Percentiles rank a stretch among this genome's conserved stretches.
Evolutionary conservation across 2,329 filamentous ascomycete genomes (phyloP).

Genomic region (Pleoardoris graminearum): DNA sequence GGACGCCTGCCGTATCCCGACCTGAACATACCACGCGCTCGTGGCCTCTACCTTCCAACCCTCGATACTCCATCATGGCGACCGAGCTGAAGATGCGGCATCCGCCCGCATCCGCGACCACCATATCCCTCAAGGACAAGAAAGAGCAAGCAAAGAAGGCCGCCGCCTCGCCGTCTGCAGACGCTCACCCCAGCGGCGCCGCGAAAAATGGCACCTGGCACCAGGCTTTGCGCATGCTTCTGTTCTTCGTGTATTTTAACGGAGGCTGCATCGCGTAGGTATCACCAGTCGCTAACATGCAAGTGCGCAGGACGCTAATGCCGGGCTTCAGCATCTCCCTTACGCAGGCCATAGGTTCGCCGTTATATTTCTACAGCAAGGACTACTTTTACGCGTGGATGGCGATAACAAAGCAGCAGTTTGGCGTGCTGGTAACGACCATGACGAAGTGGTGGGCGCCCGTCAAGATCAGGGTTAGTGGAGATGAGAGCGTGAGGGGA

Average conservation of each 20-base stretch:
- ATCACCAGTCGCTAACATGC: constrained; percentile 14
- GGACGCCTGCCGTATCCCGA: constrained; percentile 15
- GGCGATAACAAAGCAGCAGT: constrained; percentile 82
- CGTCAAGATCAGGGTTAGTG: constrained; percentile 77
- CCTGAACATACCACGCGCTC: not conserved
- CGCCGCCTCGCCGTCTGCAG: constrained; percentile 9
- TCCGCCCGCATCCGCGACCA: constrained; percentile 31
- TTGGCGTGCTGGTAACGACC: constrained; percentile 73
- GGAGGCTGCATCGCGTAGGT: constrained; percentile 47
- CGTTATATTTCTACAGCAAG: constrained; percentile 73
- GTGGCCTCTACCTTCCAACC: constrained; percentile 1
- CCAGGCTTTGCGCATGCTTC: constrained; percentile 50
- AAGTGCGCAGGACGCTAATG: constrained; percentile 26
- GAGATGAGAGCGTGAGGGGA: constrained; percentile 75
- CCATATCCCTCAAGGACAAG: constrained; percentile 16
- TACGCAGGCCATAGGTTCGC: constrained; percentile 72
- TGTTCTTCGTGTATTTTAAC: constrained; percentile 53
- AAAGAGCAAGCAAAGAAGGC: constrained; percentile 11
- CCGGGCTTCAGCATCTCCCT: constrained; percentile 51
- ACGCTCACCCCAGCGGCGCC: constrained; percentile 41
- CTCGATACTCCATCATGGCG: constrained; percentile 27
- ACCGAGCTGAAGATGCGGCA: constrained; percentile 38
- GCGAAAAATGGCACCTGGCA: constrained; percentile 49
- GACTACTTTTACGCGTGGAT: constrained; percentile 83
- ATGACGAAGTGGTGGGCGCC: constrained; percentile 87